Evolutionary conservation across 2,329 filamentous ascomycete species (phyloP).

Genomic region (Anisogramma anomala): DNA sequence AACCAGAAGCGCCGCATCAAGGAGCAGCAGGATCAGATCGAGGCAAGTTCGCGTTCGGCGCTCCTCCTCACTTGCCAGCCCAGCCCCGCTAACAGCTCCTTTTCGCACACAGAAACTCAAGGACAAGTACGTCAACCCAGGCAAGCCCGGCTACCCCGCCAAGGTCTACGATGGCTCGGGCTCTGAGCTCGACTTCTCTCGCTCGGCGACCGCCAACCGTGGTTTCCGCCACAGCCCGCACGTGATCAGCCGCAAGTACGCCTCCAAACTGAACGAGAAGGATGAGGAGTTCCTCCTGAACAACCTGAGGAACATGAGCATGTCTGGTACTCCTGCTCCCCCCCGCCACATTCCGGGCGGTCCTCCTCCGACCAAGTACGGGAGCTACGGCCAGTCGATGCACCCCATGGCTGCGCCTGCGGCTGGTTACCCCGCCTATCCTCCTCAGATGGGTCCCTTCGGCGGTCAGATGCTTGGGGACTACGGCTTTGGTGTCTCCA

Average conservation of each 20-base stretch:
- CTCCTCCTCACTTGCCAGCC: rapidly evolving
- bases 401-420: not conserved
- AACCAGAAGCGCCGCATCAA: slow-evolving; percentile 14
- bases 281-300: slow-evolving; percentile 12
- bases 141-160: slow-evolving; percentile 1
- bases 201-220: slow-evolving; percentile 10
- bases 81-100: not conserved
- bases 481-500: not conserved
- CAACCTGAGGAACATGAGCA: slow-evolving; percentile 7
- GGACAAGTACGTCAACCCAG: slow-evolving; percentile 3
- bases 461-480: not conserved
- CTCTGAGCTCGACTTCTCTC: slow-evolving; percentile 1
- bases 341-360: not conserved
- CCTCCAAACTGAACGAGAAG: slow-evolving; percentile 4
- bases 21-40: slow-evolving; percentile 13
- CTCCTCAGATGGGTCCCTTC: slow-evolving; percentile 1
- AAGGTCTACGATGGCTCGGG: not conserved
- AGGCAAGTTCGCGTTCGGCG: slow-evolving; percentile 1
- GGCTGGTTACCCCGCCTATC: too few species aligned
- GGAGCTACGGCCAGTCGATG: not conserved
- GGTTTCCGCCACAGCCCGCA: not conserved
- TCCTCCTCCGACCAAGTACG: not conserved
- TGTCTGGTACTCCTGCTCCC: not conserved
- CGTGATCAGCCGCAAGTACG: slow-evolving; percentile 1
- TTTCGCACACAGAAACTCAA: slow-evolving; percentile 6